These are phyloP conservation scores for Fusarium piperis DNA, from an alignment of 2,329 filamentous ascomycete genomes.

Conservation along the genomic window DNA sequence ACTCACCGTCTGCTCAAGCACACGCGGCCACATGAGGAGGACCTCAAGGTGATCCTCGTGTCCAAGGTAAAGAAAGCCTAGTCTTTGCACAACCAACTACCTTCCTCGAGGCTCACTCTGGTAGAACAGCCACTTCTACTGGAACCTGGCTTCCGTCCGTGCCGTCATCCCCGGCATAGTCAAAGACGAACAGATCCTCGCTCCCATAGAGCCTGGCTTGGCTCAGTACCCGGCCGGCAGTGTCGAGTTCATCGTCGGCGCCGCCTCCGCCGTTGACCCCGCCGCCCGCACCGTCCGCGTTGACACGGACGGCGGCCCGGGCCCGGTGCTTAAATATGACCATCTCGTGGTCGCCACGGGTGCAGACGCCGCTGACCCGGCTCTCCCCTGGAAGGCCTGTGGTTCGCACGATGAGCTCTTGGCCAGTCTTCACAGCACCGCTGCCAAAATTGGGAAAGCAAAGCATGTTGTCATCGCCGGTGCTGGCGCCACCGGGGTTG, in stretches of 20 bases:
- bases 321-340: slow-evolving; percentile 54
- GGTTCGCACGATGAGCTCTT: slow-evolving; percentile 58
- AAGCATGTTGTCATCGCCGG: slow-evolving; percentile 66
- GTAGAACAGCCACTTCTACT: slow-evolving; percentile 67
- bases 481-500: slow-evolving; percentile 65
- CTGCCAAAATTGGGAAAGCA: slow-evolving; percentile 55
- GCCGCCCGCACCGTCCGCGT: slow-evolving; percentile 56
- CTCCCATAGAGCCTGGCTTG: slow-evolving; percentile 60
- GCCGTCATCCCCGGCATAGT: slow-evolving; percentile 62
- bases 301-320: slow-evolving; percentile 24
- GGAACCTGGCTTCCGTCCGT: slow-evolving; percentile 66
- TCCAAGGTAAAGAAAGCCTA: slow-evolving; percentile 55
- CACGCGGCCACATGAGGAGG: slow-evolving; percentile 53
- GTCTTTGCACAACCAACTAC: neutral
- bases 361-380: slow-evolving; percentile 52
- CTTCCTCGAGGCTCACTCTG: neutral
- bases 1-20: slow-evolving; percentile 66
- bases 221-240: slow-evolving; percentile 58
- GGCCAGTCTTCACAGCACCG: slow-evolving; percentile 52
- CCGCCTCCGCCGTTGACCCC: slow-evolving; percentile 54
- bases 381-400: slow-evolving; percentile 63
- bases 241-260: slow-evolving; percentile 63
- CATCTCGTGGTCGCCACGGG: slow-evolving; percentile 68
- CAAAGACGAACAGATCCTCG: slow-evolving; percentile 60
- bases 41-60: slow-evolving; percentile 64